Base-by-base conservation (phyloP, 2,329 filamentous ascomycete genomes). In the Cercospora sp. region DNA sequence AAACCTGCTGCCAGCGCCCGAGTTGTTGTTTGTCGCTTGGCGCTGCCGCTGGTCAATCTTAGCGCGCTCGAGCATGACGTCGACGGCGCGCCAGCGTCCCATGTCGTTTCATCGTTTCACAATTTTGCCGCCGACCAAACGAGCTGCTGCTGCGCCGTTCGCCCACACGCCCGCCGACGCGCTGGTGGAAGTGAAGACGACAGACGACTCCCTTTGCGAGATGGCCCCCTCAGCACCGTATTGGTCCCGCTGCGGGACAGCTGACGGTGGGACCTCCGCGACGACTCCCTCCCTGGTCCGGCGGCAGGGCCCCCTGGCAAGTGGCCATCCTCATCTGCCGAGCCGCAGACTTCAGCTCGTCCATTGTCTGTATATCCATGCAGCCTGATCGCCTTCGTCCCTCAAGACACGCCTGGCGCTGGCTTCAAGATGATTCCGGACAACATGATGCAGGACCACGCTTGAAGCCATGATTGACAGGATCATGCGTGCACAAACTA, bases 31-130 rank as follows among this genome's bases (percentile, higher is more conserved):
- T 63, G 61, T 53, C 30, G 61, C 28, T 36, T 36, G 20, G 26
- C 51, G 26, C 40, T 9, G 36, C 13, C 16, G 16, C 23, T 63
- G 60, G 60, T 51, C 60, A 33, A 58, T 58, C n/a, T 63, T 55
- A 53, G 60, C 60, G 42, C 51, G 60, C 40, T 33, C 60, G 18
- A 53, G 45, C 40, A 28, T 61, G 59, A 45, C 59, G 59, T 58
- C 59, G 60, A 63, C 40, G 40, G 60, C 60, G 40, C 36, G 36
- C 36, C 36, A 6, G 36, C 36, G 36, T 42, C 36, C 36, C 36
- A 42, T 42, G 36, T 42, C 36, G 36, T 42, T 42, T 33, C 8
- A 9, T 30, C 60, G 42, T 63, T 40, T 48, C 61, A 55, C 18
- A 20, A 51, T 26, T 33, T 23, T 58, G 53, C 53, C 53, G 53